phyloP scores from a whole-genome alignment of 768 basidiomycete genomes.

The Naganishia antarctica region DNA sequence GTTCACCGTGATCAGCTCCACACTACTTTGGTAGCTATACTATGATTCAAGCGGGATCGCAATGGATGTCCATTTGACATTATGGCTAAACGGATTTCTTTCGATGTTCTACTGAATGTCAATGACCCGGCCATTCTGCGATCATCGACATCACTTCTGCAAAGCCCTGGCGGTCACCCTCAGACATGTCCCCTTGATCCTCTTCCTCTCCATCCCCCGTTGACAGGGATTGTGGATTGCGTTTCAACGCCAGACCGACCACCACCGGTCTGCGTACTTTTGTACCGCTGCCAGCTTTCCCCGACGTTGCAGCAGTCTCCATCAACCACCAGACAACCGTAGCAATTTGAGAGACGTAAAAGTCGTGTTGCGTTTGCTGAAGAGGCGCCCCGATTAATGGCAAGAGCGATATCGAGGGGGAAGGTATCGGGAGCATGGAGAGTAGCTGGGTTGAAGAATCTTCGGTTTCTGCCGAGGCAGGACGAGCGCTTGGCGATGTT shows the following conservation, averaged over 20 bases:
- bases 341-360: slow-evolving; percentile 82
- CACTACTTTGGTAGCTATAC: no score
- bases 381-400: slow-evolving; percentile 74
- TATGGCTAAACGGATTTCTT: no score
- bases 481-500: slow-evolving; percentile 15
- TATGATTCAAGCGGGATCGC: no score
- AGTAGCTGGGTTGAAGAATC: slow-evolving; percentile 25
- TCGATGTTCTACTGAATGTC: no score
- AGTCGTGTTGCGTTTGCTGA: slow-evolving; percentile 64
- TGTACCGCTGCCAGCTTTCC: neutral
- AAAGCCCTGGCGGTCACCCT: neutral
- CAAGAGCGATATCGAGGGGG: slow-evolving; percentile 66
- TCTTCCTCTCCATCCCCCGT: neutral
- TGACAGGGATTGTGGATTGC: neutral
- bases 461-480: slow-evolving; percentile 10
- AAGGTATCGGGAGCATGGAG: slow-evolving; percentile 37
- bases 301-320: slow-evolving; percentile 49
- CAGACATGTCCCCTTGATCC: neutral
- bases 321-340: slow-evolving; percentile 67
- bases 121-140: slow-evolving; percentile 14
- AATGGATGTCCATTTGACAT: no score
- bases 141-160: slow-evolving; percentile 5
- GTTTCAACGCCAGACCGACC: slow-evolving; percentile 66
- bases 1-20: no score
- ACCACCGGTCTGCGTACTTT: slow-evolving; percentile 60